phyloP scores from a whole-genome alignment of 2,329 filamentous ascomycete species.

The Emergomyces africanus region DNA sequence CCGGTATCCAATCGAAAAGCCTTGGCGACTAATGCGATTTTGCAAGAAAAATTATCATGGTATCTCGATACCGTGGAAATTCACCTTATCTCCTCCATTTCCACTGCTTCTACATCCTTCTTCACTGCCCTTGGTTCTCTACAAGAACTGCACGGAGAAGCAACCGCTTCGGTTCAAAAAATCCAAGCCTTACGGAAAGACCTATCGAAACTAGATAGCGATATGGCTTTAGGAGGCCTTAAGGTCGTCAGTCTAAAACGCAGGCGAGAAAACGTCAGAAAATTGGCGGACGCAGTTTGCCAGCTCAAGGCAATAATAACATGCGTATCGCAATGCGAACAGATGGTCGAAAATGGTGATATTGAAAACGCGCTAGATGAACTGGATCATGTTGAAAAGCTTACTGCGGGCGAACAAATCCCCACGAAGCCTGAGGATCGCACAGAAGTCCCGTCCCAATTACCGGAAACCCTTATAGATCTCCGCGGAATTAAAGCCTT shows the following conservation, averaged over 20 bases:
- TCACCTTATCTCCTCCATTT: slow-evolving; percentile 91
- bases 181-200: slow-evolving; percentile 75
- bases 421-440: slow-evolving; percentile 18
- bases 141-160: slow-evolving; percentile 81
- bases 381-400: slow-evolving; percentile 63
- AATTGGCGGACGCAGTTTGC: slow-evolving; percentile 67
- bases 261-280: slow-evolving; percentile 69
- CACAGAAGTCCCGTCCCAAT: slow-evolving; percentile 15
- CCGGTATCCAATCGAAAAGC: slow-evolving; percentile 50
- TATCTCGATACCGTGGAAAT: slow-evolving; percentile 99
- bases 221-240: slow-evolving; percentile 74
- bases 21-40: slow-evolving; percentile 86
- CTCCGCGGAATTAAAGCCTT: slow-evolving; percentile 65
- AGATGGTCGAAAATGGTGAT: slow-evolving; percentile 68
- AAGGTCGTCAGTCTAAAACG: slow-evolving; percentile 74
- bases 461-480: slow-evolving; percentile 45
- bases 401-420: slow-evolving; percentile 60
- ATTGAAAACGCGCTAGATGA: slow-evolving; percentile 66
- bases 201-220: slow-evolving; percentile 65
- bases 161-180: slow-evolving; percentile 74
- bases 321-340: slow-evolving; percentile 62
- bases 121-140: slow-evolving; percentile 88
- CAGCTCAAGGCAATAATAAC: slow-evolving; percentile 72
- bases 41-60: slow-evolving; percentile 98
- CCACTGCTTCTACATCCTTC: slow-evolving; percentile 87